These are phyloP conservation scores for Exserohilum rostratum DNA, from an alignment of 2,329 filamentous ascomycete species.

Conservation along the genomic window DNA sequence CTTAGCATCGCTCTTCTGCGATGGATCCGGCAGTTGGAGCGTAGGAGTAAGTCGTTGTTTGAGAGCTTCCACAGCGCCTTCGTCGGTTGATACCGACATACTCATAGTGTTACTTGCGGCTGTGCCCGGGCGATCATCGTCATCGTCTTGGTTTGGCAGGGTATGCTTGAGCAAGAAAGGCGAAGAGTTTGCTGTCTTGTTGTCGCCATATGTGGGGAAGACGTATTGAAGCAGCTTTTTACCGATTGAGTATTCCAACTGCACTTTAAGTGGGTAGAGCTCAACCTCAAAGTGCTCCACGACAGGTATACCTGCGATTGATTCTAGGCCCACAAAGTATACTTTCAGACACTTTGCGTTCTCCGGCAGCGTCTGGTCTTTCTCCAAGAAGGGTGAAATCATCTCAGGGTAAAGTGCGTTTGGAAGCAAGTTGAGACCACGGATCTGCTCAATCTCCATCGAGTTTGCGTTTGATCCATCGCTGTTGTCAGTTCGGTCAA, in stretches of 20 bases:
- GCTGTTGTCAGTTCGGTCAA: constrained; percentile 94
- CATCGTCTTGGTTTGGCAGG: constrained; percentile 53
- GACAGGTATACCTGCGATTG: constrained; percentile 95
- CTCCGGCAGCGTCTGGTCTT: constrained; percentile 59
- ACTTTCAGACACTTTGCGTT: constrained; percentile 87
- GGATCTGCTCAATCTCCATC: constrained; percentile 84
- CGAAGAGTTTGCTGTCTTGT: constrained; percentile 62
- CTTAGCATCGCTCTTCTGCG: constrained; percentile 41
- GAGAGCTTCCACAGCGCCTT: constrained; percentile 72
- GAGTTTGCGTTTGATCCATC: constrained; percentile 96
- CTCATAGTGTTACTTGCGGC: constrained; percentile 23
- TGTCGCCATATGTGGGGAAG: constrained; percentile 75
- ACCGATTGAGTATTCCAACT: constrained; percentile 89
- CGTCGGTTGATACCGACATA: constrained; percentile 30
- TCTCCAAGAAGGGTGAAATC: constrained; percentile 85
- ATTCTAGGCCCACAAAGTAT: constrained; percentile 98
- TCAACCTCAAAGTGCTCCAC: constrained; percentile 97
- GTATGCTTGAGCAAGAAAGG: constrained; percentile 65
- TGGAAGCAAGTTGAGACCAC: constrained; percentile 86
- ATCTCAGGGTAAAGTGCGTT: constrained; percentile 96
- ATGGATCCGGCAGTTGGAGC: constrained; percentile 61
- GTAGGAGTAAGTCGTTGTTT: constrained; percentile 86
- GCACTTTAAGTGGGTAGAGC: constrained; percentile 89
- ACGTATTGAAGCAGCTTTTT: constrained; percentile 97
- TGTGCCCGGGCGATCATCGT: constrained; percentile 50